Conservation (phyloP, 2,329 filamentous ascomycete genomes). For the Calonectria hawksworthii region DNA sequence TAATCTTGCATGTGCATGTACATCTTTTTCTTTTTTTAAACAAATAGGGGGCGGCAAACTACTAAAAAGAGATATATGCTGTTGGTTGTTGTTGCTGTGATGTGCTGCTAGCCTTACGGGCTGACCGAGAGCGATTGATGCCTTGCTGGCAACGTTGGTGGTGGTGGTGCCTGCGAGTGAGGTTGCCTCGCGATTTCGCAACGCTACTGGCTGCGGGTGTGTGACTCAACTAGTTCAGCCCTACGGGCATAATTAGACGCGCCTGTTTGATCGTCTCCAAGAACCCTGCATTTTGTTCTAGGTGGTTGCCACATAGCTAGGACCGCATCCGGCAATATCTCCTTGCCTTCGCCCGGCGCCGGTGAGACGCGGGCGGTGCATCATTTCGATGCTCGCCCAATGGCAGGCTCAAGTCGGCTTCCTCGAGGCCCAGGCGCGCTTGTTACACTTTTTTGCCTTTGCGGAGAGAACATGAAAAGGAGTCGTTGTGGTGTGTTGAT, state of each 20-base stretch:
- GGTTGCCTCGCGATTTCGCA: neutral
- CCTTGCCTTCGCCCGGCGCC: neutral
- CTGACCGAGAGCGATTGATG: neutral
- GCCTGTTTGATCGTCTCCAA: conserved; percentile 5
- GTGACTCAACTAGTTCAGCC: neutral
- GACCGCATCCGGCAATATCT: neutral
- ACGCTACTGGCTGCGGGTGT: neutral
- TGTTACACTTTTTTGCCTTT: neutral
- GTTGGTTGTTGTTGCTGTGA: neutral
- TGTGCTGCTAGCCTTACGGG: neutral
- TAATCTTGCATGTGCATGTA: neutral
- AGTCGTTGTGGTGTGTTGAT: neutral
- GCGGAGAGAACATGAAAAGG: neutral
- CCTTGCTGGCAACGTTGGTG: neutral
- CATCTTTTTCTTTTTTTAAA: neutral
- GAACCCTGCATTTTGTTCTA: neutral
- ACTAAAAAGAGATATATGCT: neutral
- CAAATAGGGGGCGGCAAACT: too few relatives aligned
- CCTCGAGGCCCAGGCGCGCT: neutral
- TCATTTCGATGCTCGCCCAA: neutral
- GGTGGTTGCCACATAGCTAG: neutral
- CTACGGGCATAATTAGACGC: neutral
- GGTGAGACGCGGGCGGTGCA: too few relatives aligned
- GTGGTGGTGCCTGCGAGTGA: neutral
- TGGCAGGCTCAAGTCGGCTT: neutral